These are phyloP conservation scores for Brachypodium distachyon DNA, from an alignment of 202 grass and related monocot genomes.

Conservation along the genomic window DNA sequence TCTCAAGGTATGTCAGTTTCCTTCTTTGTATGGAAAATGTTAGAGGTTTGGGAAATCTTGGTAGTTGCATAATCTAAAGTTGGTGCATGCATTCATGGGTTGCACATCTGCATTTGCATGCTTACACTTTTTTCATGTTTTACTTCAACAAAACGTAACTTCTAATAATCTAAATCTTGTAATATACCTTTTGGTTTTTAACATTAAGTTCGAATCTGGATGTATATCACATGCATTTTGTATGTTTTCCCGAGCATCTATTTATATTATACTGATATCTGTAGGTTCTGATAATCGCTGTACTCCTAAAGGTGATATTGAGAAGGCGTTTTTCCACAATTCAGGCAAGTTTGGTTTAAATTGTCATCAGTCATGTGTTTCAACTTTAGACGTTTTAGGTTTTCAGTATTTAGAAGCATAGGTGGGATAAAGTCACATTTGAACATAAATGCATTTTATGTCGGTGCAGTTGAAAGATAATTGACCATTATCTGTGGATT, in stretches of 20 bases:
- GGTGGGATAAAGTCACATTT: too few relatives aligned
- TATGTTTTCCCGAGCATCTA: neutral
- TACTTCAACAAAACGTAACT: neutral
- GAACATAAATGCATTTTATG: neutral
- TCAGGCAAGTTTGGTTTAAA: slow-evolving; percentile 51
- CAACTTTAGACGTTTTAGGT: neutral
- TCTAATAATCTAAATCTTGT: neutral
- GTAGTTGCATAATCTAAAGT: neutral
- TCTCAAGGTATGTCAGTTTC: slow-evolving; percentile 55
- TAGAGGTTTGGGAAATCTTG: neutral
- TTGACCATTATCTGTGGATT: neutral
- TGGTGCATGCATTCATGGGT: neutral
- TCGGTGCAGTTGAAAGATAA: neutral
- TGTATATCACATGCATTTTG: neutral
- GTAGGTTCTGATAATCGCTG: slow-evolving; percentile 93
- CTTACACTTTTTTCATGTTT: neutral
- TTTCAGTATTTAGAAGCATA: neutral
- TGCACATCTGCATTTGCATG: neutral
- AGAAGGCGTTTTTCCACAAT: slow-evolving; percentile 81
- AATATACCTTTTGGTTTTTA: neutral
- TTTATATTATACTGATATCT: slow-evolving; percentile 14
- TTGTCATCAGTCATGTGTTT: neutral
- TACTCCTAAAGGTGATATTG: slow-evolving; percentile 91
- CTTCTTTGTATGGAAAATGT: slow-evolving; percentile 2
- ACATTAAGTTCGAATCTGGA: neutral